A percentile compares a stretch with the other conserved stretches of the same genome.
Evolutionary conservation across 1,284 basidiomycete genomes (phyloP).

Genomic region (Puccinia polysora): DNA sequence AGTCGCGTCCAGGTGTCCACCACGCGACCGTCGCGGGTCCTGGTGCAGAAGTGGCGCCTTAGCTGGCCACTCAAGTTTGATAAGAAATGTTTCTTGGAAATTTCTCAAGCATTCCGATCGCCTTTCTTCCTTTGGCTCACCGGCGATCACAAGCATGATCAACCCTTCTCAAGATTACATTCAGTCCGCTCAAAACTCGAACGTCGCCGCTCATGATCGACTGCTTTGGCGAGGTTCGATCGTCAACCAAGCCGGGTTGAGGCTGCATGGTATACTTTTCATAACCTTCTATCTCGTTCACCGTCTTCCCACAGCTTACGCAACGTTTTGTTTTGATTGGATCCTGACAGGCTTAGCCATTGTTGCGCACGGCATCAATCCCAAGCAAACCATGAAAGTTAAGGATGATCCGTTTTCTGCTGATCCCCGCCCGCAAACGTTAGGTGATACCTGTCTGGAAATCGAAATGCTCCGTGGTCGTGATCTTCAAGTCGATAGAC

Average conservation of each 20-base stretch:
- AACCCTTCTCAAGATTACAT: not conserved
- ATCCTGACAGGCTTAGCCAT: slow-evolving; percentile 33
- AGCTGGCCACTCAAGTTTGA: too few species aligned
- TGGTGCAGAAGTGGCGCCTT: too few species aligned
- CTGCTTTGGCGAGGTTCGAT: slow-evolving; percentile 40
- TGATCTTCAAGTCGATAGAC: slow-evolving; percentile 21
- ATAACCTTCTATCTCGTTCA: too few species aligned
- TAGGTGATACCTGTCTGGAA: slow-evolving; percentile 34
- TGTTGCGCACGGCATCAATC: slow-evolving; percentile 37
- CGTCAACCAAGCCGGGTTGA: slow-evolving; percentile 22
- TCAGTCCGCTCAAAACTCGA: not conserved
- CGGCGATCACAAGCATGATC: slow-evolving; percentile 3
- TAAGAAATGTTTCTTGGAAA: too few species aligned
- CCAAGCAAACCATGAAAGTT: not conserved
- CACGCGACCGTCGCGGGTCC: too few species aligned
- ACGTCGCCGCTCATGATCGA: not conserved
- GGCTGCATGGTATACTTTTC: slow-evolving; percentile 19
- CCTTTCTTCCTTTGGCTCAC: too few species aligned
- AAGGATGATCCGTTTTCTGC: slow-evolving; percentile 35
- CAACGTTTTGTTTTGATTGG: not conserved
- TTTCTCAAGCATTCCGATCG: too few species aligned
- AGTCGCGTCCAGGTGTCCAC: too few species aligned
- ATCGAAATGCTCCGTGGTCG: slow-evolving; percentile 42
- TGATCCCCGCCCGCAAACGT: not conserved
- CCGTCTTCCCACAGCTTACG: not conserved